phyloP scores from a whole-genome alignment of 2,329 filamentous ascomycete genomes.

The Cordyceps pruinosa region DNA sequence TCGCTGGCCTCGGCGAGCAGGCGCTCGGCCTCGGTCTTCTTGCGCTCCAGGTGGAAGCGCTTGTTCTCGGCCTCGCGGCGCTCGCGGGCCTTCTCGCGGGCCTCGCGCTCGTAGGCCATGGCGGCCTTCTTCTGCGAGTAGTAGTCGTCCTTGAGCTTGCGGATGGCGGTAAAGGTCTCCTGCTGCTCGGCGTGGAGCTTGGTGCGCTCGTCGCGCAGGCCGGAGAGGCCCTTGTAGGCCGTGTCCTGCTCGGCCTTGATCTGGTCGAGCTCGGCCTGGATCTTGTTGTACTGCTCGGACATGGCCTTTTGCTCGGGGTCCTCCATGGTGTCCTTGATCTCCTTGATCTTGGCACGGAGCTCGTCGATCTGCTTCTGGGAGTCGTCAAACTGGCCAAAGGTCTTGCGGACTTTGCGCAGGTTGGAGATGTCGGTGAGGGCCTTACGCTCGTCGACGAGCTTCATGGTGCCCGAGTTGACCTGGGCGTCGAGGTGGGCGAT shows the following conservation, averaged over 20 bases:
- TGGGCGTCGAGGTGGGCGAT: slow-evolving; percentile 75
- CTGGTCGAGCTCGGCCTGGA: slow-evolving; percentile 79
- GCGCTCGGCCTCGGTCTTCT: slow-evolving; percentile 68
- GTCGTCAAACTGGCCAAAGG: slow-evolving; percentile 77
- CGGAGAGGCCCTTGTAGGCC: slow-evolving; percentile 80
- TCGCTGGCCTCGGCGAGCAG: slow-evolving; percentile 75
- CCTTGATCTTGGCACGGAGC: slow-evolving; percentile 77
- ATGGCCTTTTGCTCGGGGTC: slow-evolving; percentile 87
- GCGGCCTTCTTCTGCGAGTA: slow-evolving; percentile 76
- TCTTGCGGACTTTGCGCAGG: slow-evolving; percentile 85
- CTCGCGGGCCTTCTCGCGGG: slow-evolving; percentile 68
- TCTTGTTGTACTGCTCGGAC: slow-evolving; percentile 75
- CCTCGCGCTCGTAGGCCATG: slow-evolving; percentile 76
- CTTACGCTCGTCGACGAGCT: slow-evolving; percentile 96
- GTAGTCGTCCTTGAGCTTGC: slow-evolving; percentile 85
- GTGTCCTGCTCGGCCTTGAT: slow-evolving; percentile 92
- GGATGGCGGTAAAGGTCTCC: slow-evolving; percentile 74
- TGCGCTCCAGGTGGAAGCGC: slow-evolving; percentile 61
- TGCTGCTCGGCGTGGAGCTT: slow-evolving; percentile 81
- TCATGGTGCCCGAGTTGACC: slow-evolving; percentile 86
- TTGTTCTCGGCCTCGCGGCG: slow-evolving; percentile 76
- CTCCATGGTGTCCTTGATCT: slow-evolving; percentile 81
- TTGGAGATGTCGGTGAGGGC: slow-evolving; percentile 73
- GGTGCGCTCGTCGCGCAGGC: slow-evolving; percentile 76
- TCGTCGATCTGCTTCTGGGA: slow-evolving; percentile 85